A percentile compares a stretch with the other conserved stretches of the same genome.
These are phyloP conservation scores for Epichloe scottii DNA, from an alignment of 2,329 filamentous ascomycete species.

Conservation along the genomic window DNA sequence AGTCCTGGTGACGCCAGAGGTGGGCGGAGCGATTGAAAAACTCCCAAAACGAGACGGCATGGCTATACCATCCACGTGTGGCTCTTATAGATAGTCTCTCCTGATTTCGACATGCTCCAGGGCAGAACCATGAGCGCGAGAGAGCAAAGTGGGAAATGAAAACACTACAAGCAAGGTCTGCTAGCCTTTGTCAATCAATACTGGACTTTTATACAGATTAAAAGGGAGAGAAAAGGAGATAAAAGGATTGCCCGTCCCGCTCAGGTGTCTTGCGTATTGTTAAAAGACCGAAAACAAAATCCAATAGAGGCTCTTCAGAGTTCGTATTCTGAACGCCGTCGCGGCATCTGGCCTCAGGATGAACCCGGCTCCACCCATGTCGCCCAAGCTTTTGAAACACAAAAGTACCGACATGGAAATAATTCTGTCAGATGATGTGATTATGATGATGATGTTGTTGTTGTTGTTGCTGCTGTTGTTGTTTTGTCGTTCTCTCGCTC, in stretches of 20 bases:
- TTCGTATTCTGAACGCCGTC: neutral
- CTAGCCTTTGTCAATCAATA: constrained; percentile 4
- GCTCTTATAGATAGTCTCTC: neutral
- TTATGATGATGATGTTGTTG: too few species aligned
- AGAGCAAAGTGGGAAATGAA: constrained; percentile 2
- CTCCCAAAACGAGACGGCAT: too few species aligned
- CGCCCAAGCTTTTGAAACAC: neutral
- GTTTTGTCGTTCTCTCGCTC: neutral
- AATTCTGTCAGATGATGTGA: neutral
- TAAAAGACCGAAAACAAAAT: neutral
- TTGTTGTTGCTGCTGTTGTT: too few species aligned
- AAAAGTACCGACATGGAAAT: neutral
- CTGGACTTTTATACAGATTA: constrained; percentile 8
- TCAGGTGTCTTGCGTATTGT: constrained; percentile 2
- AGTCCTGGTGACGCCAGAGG: neutral
- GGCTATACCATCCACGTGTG: neutral
- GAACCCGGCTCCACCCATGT: neutral
- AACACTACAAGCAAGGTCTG: constrained; percentile 1
- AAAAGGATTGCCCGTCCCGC: constrained; percentile 1
- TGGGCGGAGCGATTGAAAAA: neutral
- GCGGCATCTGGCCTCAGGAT: neutral
- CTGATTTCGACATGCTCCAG: neutral
- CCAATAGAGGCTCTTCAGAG: neutral
- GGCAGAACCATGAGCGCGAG: neutral
- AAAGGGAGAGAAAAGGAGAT: constrained; percentile 4